Evolutionary conservation across 495 filamentous ascomycete species (phyloP).

Genomic region (Filosporella fistucella): DNA sequence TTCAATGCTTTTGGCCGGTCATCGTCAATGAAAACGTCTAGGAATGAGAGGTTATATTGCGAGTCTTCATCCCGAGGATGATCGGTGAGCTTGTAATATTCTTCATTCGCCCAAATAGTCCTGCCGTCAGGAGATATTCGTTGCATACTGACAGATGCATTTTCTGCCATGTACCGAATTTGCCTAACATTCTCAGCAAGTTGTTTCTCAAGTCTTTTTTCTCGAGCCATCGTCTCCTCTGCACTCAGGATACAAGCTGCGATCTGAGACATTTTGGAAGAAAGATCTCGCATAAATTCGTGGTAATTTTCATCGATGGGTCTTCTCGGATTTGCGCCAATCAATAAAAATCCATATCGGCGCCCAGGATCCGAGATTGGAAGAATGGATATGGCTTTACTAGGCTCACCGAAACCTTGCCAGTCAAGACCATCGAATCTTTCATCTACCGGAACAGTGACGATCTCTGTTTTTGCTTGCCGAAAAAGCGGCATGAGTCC

Average conservation of each 20-base stretch:
- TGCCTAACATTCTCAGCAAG: constrained; percentile 8
- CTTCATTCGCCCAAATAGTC: constrained; percentile 15
- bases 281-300: constrained; percentile 12
- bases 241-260: constrained; percentile 62
- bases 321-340: constrained; percentile 20
- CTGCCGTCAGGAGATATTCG: constrained; percentile 9
- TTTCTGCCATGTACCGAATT: constrained; percentile 15
- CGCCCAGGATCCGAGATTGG: constrained; percentile 31
- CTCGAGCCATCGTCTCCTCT: constrained; percentile 58
- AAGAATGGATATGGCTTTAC: constrained; percentile 55
- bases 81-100: constrained; percentile 15
- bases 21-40: constrained; percentile 9
- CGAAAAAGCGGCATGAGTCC: constrained; percentile 61
- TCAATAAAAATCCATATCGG: constrained; percentile 28
- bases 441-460: constrained; percentile 45
- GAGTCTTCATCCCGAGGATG: constrained; percentile 32
- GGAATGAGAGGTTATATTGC: constrained; percentile 23
- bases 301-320: constrained; percentile 11
- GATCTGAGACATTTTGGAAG: constrained; percentile 46
- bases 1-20: constrained; percentile 8
- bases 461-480: constrained; percentile 52
- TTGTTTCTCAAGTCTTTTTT: constrained; percentile 5
- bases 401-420: constrained; percentile 30
- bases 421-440: constrained; percentile 33
- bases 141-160: constrained; percentile 13